Percentiles rank a stretch among this genome's conserved stretches.
Conservation (phyloP, 495 filamentous ascomycete species). For the Lichenothelia convexa region DNA sequence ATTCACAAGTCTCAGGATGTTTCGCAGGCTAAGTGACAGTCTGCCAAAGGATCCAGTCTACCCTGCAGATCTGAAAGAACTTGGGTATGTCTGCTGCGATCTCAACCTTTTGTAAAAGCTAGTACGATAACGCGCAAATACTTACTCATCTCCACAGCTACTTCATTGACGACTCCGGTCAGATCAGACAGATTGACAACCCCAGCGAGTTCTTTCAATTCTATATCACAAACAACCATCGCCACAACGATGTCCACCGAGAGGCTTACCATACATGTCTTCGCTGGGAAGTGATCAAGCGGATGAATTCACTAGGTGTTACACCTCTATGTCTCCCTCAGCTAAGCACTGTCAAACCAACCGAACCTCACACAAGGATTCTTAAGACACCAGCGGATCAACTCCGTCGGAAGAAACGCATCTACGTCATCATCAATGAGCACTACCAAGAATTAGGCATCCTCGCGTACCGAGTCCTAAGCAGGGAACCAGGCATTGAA, state of each 20-base stretch:
- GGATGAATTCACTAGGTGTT: constrained; percentile 24
- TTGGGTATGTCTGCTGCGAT: constrained; percentile 39
- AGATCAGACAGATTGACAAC: constrained; percentile 43
- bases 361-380: constrained; percentile 47
- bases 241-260: constrained; percentile 49
- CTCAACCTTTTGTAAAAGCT: constrained; percentile 3
- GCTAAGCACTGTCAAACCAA: constrained; percentile 19
- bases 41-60: constrained; percentile 56
- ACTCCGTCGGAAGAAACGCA: constrained; percentile 36
- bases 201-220: constrained; percentile 52
- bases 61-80: constrained; percentile 37
- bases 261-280: constrained; percentile 40
- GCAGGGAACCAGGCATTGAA: constrained; percentile 38
- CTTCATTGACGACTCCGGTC: constrained; percentile 39
- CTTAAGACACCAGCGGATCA: constrained; percentile 33
- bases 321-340: constrained; percentile 38
- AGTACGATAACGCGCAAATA: background rate
- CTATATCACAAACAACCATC: constrained; percentile 48
- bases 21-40: constrained; percentile 39
- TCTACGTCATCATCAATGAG: constrained; percentile 63
- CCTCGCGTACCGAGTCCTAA: constrained; percentile 47
- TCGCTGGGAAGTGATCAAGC: constrained; percentile 1
- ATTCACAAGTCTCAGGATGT: constrained; percentile 32
- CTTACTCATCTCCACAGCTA: too few species aligned
- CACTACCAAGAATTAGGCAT: constrained; percentile 52